A percentile compares a stretch with the other conserved stretches of the same genome.
phyloP scores from a whole-genome alignment of 2,329 filamentous ascomycete genomes.

The Herpotrichia juniperi region DNA sequence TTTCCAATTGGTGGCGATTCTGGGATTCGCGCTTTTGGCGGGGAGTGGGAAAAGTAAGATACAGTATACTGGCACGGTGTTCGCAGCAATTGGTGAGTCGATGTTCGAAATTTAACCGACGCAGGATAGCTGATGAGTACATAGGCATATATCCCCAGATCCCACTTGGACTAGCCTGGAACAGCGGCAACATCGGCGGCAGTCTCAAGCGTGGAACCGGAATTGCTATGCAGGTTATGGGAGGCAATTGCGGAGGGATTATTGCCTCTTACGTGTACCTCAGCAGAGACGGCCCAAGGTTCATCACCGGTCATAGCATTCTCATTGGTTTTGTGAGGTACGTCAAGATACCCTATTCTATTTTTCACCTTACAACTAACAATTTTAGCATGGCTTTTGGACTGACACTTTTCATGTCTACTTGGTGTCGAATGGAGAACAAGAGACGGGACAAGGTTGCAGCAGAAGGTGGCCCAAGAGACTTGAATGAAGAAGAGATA shows the following conservation, averaged over 20 bases:
- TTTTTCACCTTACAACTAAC: slow-evolving; percentile 6
- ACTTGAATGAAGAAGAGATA: slow-evolving; percentile 63
- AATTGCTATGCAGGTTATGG: slow-evolving; percentile 63
- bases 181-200: slow-evolving; percentile 63
- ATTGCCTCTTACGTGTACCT: slow-evolving; percentile 60
- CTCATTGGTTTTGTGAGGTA: slow-evolving; percentile 53
- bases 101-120: not conserved
- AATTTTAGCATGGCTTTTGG: slow-evolving; percentile 52
- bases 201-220: slow-evolving; percentile 62
- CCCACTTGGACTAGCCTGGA: slow-evolving; percentile 63
- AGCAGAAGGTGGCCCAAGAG: slow-evolving; percentile 51
- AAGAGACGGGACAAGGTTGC: slow-evolving; percentile 55
- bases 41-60: slow-evolving; percentile 31
- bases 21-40: slow-evolving; percentile 44
- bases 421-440: slow-evolving; percentile 64
- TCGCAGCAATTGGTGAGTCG: slow-evolving; percentile 29
- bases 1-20: slow-evolving; percentile 60
- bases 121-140: not conserved
- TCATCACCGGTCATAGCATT: slow-evolving; percentile 53
- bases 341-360: not conserved
- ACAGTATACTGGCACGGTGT: slow-evolving; percentile 42
- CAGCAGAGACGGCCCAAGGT: slow-evolving; percentile 50
- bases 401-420: slow-evolving; percentile 62
- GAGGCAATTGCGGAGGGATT: slow-evolving; percentile 75
- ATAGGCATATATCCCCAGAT: slow-evolving; percentile 61